Percentiles rank a stretch among this genome's conserved stretches.
Evolutionary conservation across 495 filamentous ascomycete genomes (phyloP).

Genomic region (Penicillium desertorum): DNA sequence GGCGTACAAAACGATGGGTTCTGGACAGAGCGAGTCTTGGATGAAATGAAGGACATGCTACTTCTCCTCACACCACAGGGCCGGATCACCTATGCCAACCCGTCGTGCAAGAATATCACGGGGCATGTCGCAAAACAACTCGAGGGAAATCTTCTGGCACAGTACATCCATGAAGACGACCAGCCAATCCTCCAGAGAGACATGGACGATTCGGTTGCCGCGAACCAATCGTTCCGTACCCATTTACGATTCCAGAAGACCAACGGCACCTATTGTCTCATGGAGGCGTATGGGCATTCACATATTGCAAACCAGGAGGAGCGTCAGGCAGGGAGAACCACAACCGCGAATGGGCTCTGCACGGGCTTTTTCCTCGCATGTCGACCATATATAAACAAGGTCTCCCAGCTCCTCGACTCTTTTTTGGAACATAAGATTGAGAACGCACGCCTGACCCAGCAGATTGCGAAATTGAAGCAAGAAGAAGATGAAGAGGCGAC

Average conservation of each 20-base stretch:
- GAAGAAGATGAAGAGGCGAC: slow-evolving; percentile 82
- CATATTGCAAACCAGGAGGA: slow-evolving; percentile 72
- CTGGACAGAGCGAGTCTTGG: slow-evolving; percentile 85
- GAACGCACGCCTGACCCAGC: slow-evolving; percentile 81
- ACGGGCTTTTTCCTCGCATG: slow-evolving; percentile 93
- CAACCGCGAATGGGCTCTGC: slow-evolving; percentile 67
- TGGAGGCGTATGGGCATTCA: slow-evolving; percentile 89
- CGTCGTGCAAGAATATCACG: slow-evolving; percentile 73
- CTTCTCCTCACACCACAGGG: slow-evolving; percentile 85
- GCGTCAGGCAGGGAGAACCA: slow-evolving; percentile 38
- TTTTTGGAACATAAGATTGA: slow-evolving; percentile 98
- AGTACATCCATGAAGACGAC: slow-evolving; percentile 89
- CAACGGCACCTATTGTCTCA: slow-evolving; percentile 71
- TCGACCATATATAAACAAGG: slow-evolving; percentile 86
- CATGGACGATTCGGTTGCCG: slow-evolving; percentile 88
- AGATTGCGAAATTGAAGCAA: slow-evolving; percentile 78
- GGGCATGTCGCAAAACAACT: slow-evolving; percentile 71
- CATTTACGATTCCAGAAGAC: slow-evolving; percentile 85
- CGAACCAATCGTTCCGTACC: slow-evolving; percentile 72
- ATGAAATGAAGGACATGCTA: slow-evolving; percentile 86
- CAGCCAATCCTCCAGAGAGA: slow-evolving; percentile 79
- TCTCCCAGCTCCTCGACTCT: slow-evolving; percentile 80
- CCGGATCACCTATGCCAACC: slow-evolving; percentile 78
- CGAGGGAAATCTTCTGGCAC: slow-evolving; percentile 67
- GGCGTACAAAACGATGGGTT: slow-evolving; percentile 82